Conservation (phyloP, 2,329 filamentous ascomycete genomes). For the Calonectria pseudoreteaudii region DNA sequence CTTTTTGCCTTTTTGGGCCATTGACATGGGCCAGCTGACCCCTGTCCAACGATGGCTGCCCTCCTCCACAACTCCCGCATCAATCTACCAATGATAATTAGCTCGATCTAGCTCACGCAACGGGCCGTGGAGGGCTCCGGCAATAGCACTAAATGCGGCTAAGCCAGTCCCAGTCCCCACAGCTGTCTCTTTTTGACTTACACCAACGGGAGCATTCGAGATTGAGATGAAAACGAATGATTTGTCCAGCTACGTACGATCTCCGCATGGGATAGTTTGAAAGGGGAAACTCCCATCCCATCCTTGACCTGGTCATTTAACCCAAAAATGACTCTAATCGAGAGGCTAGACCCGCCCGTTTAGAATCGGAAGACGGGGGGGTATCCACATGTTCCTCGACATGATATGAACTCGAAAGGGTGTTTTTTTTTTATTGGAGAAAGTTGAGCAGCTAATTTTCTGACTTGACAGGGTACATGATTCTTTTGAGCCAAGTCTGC, state of each 20-base stretch:
- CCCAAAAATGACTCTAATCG: background rate
- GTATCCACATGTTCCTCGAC: background rate
- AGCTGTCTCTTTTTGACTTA: background rate
- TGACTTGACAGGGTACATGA: constrained; percentile 1
- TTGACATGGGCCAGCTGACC: background rate
- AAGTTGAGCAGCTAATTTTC: background rate
- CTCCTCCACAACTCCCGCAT: background rate
- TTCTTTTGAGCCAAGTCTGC: constrained; percentile 27
- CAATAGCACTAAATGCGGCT: background rate
- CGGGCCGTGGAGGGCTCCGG: background rate
- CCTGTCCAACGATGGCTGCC: background rate
- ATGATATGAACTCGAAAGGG: background rate
- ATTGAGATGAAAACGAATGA: background rate
- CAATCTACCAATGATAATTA: constrained; percentile 26
- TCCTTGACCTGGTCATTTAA: background rate
- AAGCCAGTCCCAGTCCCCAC: background rate
- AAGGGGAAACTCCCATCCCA: background rate
- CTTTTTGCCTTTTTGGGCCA: background rate
- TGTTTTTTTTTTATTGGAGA: background rate
- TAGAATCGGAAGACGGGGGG: background rate
- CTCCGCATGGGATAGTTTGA: background rate
- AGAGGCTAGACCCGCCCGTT: background rate
- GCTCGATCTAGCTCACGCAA: constrained; percentile 28
- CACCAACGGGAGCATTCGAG: background rate
- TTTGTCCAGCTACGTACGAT: background rate